Base-by-base conservation (phyloP, 371 early-diverging fungal genomes). In the Mortierella sp. region DNA sequence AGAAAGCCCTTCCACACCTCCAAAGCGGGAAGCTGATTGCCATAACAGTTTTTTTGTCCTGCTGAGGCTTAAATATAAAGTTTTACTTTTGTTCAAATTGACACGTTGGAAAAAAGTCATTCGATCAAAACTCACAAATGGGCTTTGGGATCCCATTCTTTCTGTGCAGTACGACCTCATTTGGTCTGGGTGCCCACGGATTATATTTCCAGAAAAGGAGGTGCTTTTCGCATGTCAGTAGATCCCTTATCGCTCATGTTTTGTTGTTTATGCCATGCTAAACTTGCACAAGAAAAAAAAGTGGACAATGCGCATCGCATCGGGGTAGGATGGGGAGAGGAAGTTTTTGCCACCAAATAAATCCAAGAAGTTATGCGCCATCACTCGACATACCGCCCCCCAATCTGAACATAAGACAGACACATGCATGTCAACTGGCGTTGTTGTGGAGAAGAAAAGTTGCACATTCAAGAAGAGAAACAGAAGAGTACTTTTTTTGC, bases 261-360 rank as follows among this genome's bases (percentile, higher is more conserved):
- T 27, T 60, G 29, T 27, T 60, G 27, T 29, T 60, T 32, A 32
- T 60, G 32, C 14, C 18, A 60, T 16, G 51, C 21, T 48, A 6
- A 21, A 21, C 5, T 14, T 60, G 60, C 60, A 5, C 35, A 3
- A 58, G 48, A 14, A 11, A 18, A 16, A 21, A 29, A 60, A 14
- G 60, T 60, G 60, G 60, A 60, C 60, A 60, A 60, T 32, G 60
- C 60, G 32, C 32, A 56, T 56, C 60, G 32, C 35, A 56, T 56
- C 11, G 3, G 51, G 27, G 27, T 3, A 27, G 12, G 58, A 56
- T 56, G n/a, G 51, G 51, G 21, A 21, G 41, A 41, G 41, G 7
- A 41, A 41, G 41, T 6, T 51, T 51, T 51, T 51, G 58, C 58
- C 58, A 60, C 60, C 60, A 60, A 60, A 60, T 6, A 60, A 60